Conservation (phyloP, 176 grass and related monocot species). For the Carex cristatella region DNA sequence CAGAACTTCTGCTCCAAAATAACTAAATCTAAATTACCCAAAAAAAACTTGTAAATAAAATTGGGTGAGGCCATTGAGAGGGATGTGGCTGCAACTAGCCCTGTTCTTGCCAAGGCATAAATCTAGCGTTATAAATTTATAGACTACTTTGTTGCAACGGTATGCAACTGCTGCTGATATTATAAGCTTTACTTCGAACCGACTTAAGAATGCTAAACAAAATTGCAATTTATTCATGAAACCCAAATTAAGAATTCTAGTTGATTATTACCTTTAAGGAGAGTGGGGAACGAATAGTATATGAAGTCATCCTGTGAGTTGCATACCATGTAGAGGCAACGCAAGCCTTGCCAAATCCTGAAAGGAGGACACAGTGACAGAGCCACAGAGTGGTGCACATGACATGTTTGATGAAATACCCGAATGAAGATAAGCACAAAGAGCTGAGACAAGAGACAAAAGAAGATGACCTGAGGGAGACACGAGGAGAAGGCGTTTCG, state of each 20-base stretch:
- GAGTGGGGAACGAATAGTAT: neutral
- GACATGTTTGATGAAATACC: neutral
- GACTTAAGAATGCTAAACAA: neutral
- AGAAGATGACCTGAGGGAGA: neutral
- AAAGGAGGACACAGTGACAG: neutral
- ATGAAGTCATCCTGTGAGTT: neutral
- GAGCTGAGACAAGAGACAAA: neutral
- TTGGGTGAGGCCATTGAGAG: neutral
- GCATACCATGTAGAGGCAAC: neutral
- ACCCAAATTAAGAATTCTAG: neutral
- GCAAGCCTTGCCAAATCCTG: conserved; percentile 1
- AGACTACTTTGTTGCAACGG: neutral
- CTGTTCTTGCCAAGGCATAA: neutral
- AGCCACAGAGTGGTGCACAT: neutral
- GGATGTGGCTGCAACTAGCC: neutral
- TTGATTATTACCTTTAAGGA: neutral
- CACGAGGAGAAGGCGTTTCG: neutral
- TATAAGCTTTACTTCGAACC: too few species aligned
- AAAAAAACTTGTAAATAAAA: neutral
- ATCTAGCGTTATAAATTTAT: neutral
- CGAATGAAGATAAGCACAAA: neutral
- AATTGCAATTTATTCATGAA: neutral
- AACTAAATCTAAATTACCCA: neutral
- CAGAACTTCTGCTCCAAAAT: neutral
- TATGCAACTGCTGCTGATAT: neutral